Evolutionary conservation across 768 basidiomycete genomes (phyloP).

Genomic region (Phlegmacium glaucopus): DNA sequence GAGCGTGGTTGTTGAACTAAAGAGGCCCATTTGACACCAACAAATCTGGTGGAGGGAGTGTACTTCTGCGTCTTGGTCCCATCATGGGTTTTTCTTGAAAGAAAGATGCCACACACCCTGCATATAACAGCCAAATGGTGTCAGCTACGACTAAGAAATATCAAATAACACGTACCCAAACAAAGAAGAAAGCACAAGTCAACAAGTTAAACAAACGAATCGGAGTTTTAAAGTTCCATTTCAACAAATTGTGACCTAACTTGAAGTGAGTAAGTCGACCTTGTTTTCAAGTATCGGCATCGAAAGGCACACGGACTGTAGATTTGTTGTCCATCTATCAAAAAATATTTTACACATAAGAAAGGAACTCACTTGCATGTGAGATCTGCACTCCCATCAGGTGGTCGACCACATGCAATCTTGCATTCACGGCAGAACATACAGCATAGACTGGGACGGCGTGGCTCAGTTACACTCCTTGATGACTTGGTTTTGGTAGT

Average conservation of each 20-base stretch:
- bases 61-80: conserved; percentile 48
- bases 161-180: too few species aligned
- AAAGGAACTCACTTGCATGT: conserved; percentile 46
- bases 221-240: too few species aligned
- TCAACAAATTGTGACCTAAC: too few species aligned
- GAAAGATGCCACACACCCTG: too few species aligned
- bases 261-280: too few species aligned
- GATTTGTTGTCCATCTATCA: background rate
- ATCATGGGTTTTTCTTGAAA: too few species aligned
- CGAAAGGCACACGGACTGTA: conserved; percentile 15
- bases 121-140: too few species aligned
- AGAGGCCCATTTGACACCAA: conserved; percentile 25
- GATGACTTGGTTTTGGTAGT: background rate
- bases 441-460: conserved; percentile 32
- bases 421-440: conserved; percentile 40
- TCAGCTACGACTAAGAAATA: too few species aligned
- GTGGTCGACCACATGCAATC: conserved; percentile 36
- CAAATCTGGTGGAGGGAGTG: conserved; percentile 20
- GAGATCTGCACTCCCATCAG: conserved; percentile 36
- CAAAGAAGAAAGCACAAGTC: too few species aligned
- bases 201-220: too few species aligned
- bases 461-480: conserved; percentile 18
- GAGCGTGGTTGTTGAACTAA: conserved; percentile 50
- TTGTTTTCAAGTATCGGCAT: background rate
- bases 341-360: background rate